Base-by-base conservation (phyloP, 176 grass and related monocot species). In the Lolium rigidum region DNA sequence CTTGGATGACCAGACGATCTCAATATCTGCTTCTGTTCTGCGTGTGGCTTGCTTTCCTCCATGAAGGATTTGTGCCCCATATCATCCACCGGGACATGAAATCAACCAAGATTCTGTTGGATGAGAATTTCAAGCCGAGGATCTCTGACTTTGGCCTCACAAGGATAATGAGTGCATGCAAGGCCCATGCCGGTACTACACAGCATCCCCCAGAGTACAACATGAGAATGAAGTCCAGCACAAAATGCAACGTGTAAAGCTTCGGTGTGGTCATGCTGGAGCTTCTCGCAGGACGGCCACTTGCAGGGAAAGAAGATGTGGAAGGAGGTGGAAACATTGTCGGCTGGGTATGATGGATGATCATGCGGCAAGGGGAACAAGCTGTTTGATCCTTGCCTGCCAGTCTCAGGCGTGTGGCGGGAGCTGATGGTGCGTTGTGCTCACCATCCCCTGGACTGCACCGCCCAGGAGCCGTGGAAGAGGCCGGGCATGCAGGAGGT, bases 41-140 rank as follows among this genome's bases (percentile, higher is more conserved):
- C 26, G 26, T 2, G 26, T 28, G 97, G 59, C 88, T 98, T 41
- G 85, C 92, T 4, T 98, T 98, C 80, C 90, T 98, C 66, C 97
- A 98, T 78, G 91, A 98, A 89, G 97, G 94, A 39, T 95, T 98
- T 48, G 92, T 95, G 58, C 97, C 97, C 14, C 97, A 98, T 84
- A 98, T 98, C 84, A 98, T 98, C 76, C 97, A 98, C 70, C 78
- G 97, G 1, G 97, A 98, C 86, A 98, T 98, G 97, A 98, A 98
- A 71, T 94, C 94, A 7, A 98, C 94, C 81, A 98, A 98, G 81
- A 98, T 98, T 43, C 85, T 98, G 35, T 44, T 98, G 44, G 94
- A 95, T 46, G 87, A 88, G 62, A 90, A 85, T 48, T 98, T 96
- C 18, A 90, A 96, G 84, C 97, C 97, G 9, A 92, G 97, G 86